These are phyloP conservation scores for Claviceps quebecensis DNA, from an alignment of 2,329 filamentous ascomycete genomes.

Conservation along the genomic window DNA sequence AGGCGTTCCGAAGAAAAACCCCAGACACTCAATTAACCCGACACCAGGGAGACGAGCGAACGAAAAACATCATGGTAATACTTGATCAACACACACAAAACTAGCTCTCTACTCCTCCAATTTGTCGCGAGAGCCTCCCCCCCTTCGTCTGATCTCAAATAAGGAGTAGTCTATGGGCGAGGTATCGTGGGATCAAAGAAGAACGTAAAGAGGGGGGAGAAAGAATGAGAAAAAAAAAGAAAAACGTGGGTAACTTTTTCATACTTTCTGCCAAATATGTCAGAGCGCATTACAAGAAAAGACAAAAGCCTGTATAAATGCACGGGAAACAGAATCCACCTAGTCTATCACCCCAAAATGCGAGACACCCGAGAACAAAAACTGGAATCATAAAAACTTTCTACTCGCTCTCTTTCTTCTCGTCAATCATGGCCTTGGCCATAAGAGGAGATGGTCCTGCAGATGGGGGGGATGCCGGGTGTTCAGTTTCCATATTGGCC, in stretches of 20 bases:
- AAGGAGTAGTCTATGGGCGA: slow-evolving; percentile 27
- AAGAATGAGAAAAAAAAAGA: neutral
- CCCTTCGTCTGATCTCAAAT: slow-evolving; percentile 16
- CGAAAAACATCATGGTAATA: slow-evolving; percentile 3
- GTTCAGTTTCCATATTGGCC: slow-evolving; percentile 47
- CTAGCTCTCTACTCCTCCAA: slow-evolving; percentile 11
- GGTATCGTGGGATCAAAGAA: slow-evolving; percentile 32
- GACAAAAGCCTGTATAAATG: slow-evolving; percentile 32
- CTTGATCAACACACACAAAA: neutral
- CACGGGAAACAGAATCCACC: slow-evolving; percentile 29
- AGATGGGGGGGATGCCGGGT: slow-evolving; percentile 56
- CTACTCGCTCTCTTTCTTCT: slow-evolving; percentile 38
- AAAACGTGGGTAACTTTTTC: slow-evolving; percentile 32
- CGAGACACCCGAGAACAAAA: slow-evolving; percentile 22
- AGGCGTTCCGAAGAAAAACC: neutral
- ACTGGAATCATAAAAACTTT: slow-evolving; percentile 17
- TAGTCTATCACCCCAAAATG: slow-evolving; percentile 39
- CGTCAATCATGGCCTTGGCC: slow-evolving; percentile 46
- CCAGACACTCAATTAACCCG: neutral
- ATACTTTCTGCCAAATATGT: slow-evolving; percentile 26
- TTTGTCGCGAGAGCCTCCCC: slow-evolving; percentile 15
- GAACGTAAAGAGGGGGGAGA: neutral
- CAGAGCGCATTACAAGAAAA: slow-evolving; percentile 4
- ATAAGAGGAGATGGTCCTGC: slow-evolving; percentile 51
- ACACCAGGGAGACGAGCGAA: neutral